Base-by-base conservation (phyloP, 345 rosid genomes). In the Melaleuca alternifolia region DNA sequence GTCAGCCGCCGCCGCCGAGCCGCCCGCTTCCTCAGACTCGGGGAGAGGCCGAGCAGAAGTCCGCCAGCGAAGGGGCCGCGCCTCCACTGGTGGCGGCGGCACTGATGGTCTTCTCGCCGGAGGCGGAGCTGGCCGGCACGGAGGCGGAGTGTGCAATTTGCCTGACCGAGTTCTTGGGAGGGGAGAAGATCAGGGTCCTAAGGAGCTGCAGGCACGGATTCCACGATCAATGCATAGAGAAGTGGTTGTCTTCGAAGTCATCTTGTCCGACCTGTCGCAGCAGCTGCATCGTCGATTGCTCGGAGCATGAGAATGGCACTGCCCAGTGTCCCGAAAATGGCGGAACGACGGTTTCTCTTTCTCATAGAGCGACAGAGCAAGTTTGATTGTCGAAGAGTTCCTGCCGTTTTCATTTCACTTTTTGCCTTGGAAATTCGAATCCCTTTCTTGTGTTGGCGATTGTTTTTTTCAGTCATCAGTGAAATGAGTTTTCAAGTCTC, bases 231-330 rank as follows among this genome's bases (percentile, higher is more conserved):
- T 96, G 98, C 86, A 93, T 96, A 33, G 93, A 92, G 85, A 90
- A 86, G 30, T 95, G 97, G 98, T 86, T 95, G 51, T 88, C 89
- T 76, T 91, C 95, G 12, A 95, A 89, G 90, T 88, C 93, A 28
- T 93, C 98, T 1, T 96, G 98, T 85, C 98, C 98, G 83, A 95
- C 95, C 84, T 96, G 98, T 86, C 95, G 98, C 26, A 85, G 93
- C 51, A 85, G 76, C 89, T 92, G 93, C 85, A 87, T 92, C 57
- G 84, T n/a, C 87, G 57, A 71, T 37, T 20, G 81, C 81, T 1
- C 14, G 48, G 81, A 37, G 81, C 26, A 71, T 21, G 48, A 71
- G 81, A 1, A 20, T 3, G 81, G 81, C 26, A 5, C 81, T 11
- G 26, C 48, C 81, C 81, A 37, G 48, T 71, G 81, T 48, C 37